Base-by-base conservation (phyloP, 108 stramenopile genomes). In the Heterococcus sp. region DNA sequence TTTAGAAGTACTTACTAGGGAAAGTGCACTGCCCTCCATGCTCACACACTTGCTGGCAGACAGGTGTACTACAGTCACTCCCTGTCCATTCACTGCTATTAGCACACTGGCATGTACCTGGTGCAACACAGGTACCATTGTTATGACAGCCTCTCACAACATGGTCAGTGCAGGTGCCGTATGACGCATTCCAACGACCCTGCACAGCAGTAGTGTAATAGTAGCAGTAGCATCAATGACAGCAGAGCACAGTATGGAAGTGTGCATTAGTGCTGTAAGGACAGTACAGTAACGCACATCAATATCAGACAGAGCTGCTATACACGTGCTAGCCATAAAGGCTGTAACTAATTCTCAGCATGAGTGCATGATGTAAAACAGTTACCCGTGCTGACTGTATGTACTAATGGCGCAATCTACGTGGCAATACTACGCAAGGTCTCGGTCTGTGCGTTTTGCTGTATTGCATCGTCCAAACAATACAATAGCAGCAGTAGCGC, bases 11-110 rank as follows among this genome's bases (percentile, higher is more conserved):
- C 46, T 8, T 58, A 58, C 46, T 21, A 14, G 93, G 92, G 2
- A 78, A 81, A 3, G 91, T 92, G 83, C 94, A 94, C 86, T 93
- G 92, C n/a, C 92, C 94, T 8, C 92, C 90, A 81, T 93, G 92
- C 14, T 90, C 92, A 85, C 94, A 94, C 21, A 91, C 89, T 37
- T 84, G 83, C 35, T 78, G 75, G 75, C 94, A 94, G 21, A 93
- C 91, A 8, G 94, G 94, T 27, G 91, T 91, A 28, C 93, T 92
- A 73, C 94, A 94, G 85, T 94, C 93, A 28, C 90, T 32, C 69
- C 93, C 94, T 58, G 91, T 91, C 94, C 94, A 94, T 31, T 72
- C 78, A n/a, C 68, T 0, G 14, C 93, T 93, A 32, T 46, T 37
- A 14, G 72, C 40, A 74, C 94, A 94, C 14, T 81, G 64, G 85